Evolutionary conservation across 2,329 filamentous ascomycete genomes (phyloP).

Genomic region (Pseudopyricularia cyperi): DNA sequence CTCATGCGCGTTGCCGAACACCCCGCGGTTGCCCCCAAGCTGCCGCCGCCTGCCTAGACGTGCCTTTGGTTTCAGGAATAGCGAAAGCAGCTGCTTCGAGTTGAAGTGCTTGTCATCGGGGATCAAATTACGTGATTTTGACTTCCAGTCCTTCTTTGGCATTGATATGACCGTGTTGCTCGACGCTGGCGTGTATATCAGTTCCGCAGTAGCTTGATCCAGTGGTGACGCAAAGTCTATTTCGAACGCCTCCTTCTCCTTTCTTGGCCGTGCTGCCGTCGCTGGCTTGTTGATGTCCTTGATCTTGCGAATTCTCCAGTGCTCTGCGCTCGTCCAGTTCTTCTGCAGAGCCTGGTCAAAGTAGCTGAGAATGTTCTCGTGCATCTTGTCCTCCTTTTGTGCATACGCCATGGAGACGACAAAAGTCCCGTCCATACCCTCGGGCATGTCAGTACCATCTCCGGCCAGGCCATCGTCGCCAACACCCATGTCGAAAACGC

Average conservation of each 20-base stretch:
- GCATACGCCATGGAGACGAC: slow-evolving; percentile 64
- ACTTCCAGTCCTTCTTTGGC: slow-evolving; percentile 91
- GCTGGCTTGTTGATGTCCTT: slow-evolving; percentile 61
- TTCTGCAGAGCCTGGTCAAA: slow-evolving; percentile 94
- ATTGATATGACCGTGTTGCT: slow-evolving; percentile 73
- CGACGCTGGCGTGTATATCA: slow-evolving; percentile 68
- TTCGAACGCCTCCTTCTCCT: slow-evolving; percentile 93
- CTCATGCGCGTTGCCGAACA: slow-evolving; percentile 16
- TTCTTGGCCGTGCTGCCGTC: slow-evolving; percentile 52
- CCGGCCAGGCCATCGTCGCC: slow-evolving; percentile 39
- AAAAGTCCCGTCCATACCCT: slow-evolving; percentile 51
- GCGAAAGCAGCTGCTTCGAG: slow-evolving; percentile 72
- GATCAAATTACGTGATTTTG: slow-evolving; percentile 80
- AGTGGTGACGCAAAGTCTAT: slow-evolving; percentile 79
- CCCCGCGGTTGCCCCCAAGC: slow-evolving; percentile 25
- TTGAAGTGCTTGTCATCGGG: slow-evolving; percentile 98
- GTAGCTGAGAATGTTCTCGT: slow-evolving; percentile 94
- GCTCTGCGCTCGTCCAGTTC: slow-evolving; percentile 96
- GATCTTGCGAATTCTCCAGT: slow-evolving; percentile 93
- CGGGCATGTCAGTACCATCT: slow-evolving; percentile 44
- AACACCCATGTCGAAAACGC: slow-evolving; percentile 54
- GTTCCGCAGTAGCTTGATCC: slow-evolving; percentile 55
- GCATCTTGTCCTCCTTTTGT: slow-evolving; percentile 53
- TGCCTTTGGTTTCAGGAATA: slow-evolving; percentile 93
- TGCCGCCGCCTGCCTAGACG: slow-evolving; percentile 57